Percentiles rank a stretch among this genome's conserved stretches.
phyloP scores from a whole-genome alignment of 2,329 filamentous ascomycete species.

The Sclerotinia spermophila region DNA sequence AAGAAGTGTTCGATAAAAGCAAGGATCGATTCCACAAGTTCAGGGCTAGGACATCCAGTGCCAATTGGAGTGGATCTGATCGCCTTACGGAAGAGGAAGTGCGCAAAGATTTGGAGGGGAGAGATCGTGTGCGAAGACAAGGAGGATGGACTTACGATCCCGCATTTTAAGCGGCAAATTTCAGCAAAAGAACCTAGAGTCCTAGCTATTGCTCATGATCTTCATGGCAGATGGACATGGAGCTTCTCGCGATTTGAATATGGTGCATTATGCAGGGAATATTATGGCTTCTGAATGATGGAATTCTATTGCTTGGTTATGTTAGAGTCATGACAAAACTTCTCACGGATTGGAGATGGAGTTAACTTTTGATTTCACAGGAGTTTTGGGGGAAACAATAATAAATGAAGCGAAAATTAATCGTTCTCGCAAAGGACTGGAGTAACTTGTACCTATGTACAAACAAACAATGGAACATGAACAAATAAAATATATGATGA shows the following conservation, averaged over 20 bases:
- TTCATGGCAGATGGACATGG: not conserved
- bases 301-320: not conserved
- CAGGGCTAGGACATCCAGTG: constrained; percentile 85
- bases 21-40: constrained; percentile 85
- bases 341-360: not conserved
- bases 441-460: not conserved
- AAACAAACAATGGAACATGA: constrained; percentile 4
- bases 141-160: constrained; percentile 74
- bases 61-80: constrained; percentile 87
- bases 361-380: not conserved
- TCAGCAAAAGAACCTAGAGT: not conserved
- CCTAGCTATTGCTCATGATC: not conserved
- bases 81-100: constrained; percentile 84
- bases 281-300: not conserved
- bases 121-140: constrained; percentile 75
- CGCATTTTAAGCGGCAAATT: constrained; percentile 30
- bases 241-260: not conserved
- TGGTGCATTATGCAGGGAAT: not conserved
- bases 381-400: not conserved
- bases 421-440: constrained; percentile 8
- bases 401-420: constrained; percentile 9
- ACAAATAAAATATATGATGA: not conserved
- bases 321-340: not conserved
- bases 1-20: constrained; percentile 90
- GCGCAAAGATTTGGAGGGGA: constrained; percentile 70